Evolutionary conservation across 2,329 filamentous ascomycete species (phyloP).

Genomic region (Pseudogymnoascus destructans): DNA sequence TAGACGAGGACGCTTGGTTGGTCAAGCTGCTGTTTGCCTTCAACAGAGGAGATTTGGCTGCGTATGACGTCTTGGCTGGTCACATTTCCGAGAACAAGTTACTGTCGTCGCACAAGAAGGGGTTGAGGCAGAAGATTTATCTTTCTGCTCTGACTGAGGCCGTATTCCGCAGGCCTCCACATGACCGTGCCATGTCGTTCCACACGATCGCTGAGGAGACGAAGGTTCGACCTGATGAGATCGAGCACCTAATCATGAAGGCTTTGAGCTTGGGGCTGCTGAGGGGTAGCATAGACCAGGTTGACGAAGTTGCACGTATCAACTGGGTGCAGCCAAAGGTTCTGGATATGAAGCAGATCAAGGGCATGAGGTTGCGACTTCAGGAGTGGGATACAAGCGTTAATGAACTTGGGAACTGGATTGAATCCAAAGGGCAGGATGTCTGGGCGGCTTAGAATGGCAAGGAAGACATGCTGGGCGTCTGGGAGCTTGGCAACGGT

Average conservation of each 20-base stretch:
- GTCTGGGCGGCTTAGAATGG: conserved; percentile 70
- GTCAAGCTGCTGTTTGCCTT: conserved; percentile 94
- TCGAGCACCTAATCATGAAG: conserved; percentile 98
- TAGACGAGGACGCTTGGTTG: conserved; percentile 71
- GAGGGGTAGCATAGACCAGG: conserved; percentile 89
- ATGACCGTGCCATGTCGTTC: conserved; percentile 92
- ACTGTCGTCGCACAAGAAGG: conserved; percentile 64
- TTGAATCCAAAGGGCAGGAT: conserved; percentile 84
- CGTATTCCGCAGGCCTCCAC: conserved; percentile 88
- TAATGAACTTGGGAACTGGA: conserved; percentile 93
- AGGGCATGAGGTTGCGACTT: conserved; percentile 74
- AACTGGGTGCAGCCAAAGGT: conserved; percentile 99
- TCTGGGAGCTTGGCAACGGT: conserved; percentile 9
- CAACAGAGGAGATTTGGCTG: conserved; percentile 83
- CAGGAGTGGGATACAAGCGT: conserved; percentile 94
- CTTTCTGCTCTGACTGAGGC: conserved; percentile 91
- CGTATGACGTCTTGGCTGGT: conserved; percentile 70
- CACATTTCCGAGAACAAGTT: conserved; percentile 72
- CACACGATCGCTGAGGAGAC: conserved; percentile 79
- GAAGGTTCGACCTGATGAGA: conserved; percentile 79
- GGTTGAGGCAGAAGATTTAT: conserved; percentile 95
- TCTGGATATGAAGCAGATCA: conserved; percentile 87
- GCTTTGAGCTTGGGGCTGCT: conserved; percentile 87
- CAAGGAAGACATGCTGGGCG: conserved; percentile 14
- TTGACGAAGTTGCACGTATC: conserved; percentile 85